Conservation (phyloP, 306 rosid genomes). For the Adenanthera pavonina region DNA sequence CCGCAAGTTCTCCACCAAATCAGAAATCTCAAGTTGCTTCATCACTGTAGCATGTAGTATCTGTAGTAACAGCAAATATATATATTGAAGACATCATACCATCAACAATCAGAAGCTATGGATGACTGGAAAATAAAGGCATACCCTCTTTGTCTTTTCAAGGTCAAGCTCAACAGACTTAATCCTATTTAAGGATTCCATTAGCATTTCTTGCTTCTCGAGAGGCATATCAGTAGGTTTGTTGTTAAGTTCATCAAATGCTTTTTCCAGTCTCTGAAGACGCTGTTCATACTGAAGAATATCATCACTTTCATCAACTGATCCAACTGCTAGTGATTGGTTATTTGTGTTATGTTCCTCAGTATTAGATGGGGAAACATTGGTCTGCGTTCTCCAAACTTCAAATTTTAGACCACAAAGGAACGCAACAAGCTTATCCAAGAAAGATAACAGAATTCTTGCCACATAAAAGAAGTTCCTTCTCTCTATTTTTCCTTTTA, state of each 20-base stretch:
- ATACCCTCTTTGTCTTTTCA: conserved; percentile 90
- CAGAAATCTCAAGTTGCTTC: conserved; percentile 82
- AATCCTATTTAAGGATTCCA: conserved; percentile 88
- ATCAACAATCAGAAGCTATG: conserved; percentile 22
- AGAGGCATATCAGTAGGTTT: conserved; percentile 81
- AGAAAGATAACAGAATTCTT: conserved; percentile 55
- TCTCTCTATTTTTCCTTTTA: conserved; percentile 62
- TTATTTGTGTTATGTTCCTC: conserved; percentile 44
- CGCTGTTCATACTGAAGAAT: conserved; percentile 75
- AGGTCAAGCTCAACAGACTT: conserved; percentile 89
- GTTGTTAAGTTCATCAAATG: conserved; percentile 63
- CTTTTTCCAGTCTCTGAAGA: conserved; percentile 76
- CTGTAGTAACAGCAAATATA: conserved; percentile 48
- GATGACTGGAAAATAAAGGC: conserved; percentile 34
- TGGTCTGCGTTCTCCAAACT: conserved; percentile 70
- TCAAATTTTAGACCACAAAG: conserved; percentile 55
- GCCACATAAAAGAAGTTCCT: conserved; percentile 48
- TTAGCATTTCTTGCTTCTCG: conserved; percentile 84
- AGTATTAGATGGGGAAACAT: conserved; percentile 62
- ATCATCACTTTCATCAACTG: conserved; percentile 57
- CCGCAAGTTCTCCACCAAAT: conserved; percentile 67
- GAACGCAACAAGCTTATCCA: conserved; percentile 59
- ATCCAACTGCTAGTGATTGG: conserved; percentile 57
- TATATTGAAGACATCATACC: conserved; percentile 1
- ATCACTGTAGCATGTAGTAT: conserved; percentile 70